A percentile compares a stretch with the other conserved stretches of the same genome.
phyloP scores from a whole-genome alignment of 495 filamentous ascomycete species.

The Hypoxylon fragiforme region DNA sequence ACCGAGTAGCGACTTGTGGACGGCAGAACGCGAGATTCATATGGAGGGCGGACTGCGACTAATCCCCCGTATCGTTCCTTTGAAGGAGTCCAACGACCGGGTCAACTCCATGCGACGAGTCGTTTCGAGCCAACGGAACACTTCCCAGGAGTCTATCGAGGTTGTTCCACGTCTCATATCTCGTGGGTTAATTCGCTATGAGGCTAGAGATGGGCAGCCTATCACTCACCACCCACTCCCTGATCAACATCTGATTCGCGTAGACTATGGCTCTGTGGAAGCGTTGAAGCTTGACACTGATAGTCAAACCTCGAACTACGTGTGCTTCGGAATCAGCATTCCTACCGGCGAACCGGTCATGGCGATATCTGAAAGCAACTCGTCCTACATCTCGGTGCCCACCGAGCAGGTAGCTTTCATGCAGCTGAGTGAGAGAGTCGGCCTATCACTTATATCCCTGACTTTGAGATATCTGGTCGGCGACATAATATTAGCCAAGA shows the following conservation, averaged over 20 bases:
- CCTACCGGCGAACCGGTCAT: conserved; percentile 28
- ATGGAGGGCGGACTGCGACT: conserved; percentile 34
- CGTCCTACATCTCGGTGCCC: conserved; percentile 34
- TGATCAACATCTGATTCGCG: conserved; percentile 28
- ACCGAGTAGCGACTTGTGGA: conserved; percentile 24
- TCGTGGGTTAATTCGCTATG: conserved; percentile 16
- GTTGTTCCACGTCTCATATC: conserved; percentile 19
- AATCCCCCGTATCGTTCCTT: conserved; percentile 46
- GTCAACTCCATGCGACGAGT: conserved; percentile 45
- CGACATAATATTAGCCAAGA: conserved; percentile 13
- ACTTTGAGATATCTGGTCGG: conserved; percentile 35
- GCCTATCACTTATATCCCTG: conserved; percentile 16
- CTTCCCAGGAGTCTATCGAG: conserved; percentile 34
- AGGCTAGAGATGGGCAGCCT: conserved; percentile 5
- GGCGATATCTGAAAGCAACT: conserved; percentile 37
- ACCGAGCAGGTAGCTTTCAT: conserved; percentile 1
- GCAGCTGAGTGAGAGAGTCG: not conserved
- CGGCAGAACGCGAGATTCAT: conserved; percentile 45
- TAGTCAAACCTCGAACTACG: conserved; percentile 4
- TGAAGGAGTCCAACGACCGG: conserved; percentile 42
- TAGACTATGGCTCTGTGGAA: conserved; percentile 45
- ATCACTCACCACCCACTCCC: not conserved
- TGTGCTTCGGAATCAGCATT: conserved; percentile 40
- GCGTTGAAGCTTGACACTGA: conserved; percentile 25
- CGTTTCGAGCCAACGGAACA: conserved; percentile 37